Conservation (phyloP, 1,139 yeast genomes). For the Spencermartinsiella ligniputridi region DNA sequence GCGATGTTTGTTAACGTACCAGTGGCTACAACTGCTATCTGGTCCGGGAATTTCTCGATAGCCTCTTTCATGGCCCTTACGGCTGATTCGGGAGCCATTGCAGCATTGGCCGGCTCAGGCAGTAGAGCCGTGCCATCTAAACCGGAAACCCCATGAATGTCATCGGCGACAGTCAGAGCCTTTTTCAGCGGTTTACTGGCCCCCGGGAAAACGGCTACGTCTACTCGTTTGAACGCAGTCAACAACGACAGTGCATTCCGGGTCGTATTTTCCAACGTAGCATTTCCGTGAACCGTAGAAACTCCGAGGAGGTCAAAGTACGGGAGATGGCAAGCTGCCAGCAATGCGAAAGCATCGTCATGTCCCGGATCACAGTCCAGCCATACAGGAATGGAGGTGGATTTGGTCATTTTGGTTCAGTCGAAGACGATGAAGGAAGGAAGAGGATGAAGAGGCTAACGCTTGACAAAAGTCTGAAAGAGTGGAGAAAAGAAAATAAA, state of each 20-base stretch:
- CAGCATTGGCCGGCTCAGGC: conserved; percentile 41
- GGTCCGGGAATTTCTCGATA: conserved; percentile 41
- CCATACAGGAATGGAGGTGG: conserved; percentile 57
- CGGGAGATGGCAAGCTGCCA: conserved; percentile 58
- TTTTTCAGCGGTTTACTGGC: conserved; percentile 52
- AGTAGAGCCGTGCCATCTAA: conserved; percentile 66
- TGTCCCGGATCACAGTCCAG: conserved; percentile 94
- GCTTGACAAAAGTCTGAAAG: too few relatives aligned
- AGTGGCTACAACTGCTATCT: conserved; percentile 58
- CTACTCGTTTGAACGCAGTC: conserved; percentile 47
- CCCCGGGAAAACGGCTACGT: conserved; percentile 67
- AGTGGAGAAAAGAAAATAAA: too few relatives aligned
- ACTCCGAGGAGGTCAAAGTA: conserved; percentile 62
- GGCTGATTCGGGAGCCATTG: conserved; percentile 42
- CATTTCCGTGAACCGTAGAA: conserved; percentile 80
- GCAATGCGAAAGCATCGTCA: conserved; percentile 78
- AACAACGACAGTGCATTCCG: conserved; percentile 63
- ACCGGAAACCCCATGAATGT: conserved; percentile 72
- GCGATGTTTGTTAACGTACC: conserved; percentile 75
- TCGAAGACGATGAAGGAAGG: too few relatives aligned
- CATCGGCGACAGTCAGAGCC: conserved; percentile 49
- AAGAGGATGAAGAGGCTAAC: too few relatives aligned
- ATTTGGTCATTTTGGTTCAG: neutral
- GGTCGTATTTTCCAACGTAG: conserved; percentile 63
- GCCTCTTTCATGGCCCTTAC: conserved; percentile 56